Evolutionary conservation across 805 yeast genomes (phyloP).

Genomic region (Ogataea sp.): DNA sequence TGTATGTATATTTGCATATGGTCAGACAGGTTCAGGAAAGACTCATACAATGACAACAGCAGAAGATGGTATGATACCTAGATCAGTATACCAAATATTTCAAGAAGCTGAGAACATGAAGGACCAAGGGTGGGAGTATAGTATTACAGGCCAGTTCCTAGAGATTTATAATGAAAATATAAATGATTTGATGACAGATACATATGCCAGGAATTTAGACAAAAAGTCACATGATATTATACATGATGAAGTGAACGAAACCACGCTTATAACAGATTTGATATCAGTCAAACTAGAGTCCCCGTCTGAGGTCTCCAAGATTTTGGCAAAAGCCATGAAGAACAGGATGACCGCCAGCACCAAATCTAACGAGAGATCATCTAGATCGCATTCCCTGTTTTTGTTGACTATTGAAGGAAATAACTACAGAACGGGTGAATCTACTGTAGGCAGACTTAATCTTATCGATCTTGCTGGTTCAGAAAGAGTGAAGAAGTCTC

Average conservation of each 20-base stretch:
- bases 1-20: slow-evolving; percentile 93
- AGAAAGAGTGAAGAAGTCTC: slow-evolving; percentile 70
- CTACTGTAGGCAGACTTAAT: slow-evolving; percentile 55
- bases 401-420: slow-evolving; percentile 51
- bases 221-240: slow-evolving; percentile 54
- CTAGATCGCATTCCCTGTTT: slow-evolving; percentile 86
- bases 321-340: slow-evolving; percentile 47
- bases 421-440: slow-evolving; percentile 40
- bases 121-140: slow-evolving; percentile 55
- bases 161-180: slow-evolving; percentile 87
- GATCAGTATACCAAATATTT: slow-evolving; percentile 66
- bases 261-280: slow-evolving; percentile 56
- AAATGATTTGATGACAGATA: slow-evolving; percentile 50
- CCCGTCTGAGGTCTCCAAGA: slow-evolving; percentile 37
- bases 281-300: slow-evolving; percentile 31
- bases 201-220: slow-evolving; percentile 13
- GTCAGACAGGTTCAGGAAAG: slow-evolving; percentile 96
- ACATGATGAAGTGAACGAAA: slow-evolving; percentile 48
- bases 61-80: slow-evolving; percentile 73
- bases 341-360: slow-evolving; percentile 80
- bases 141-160: slow-evolving; percentile 63
- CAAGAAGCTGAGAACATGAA: slow-evolving; percentile 38
- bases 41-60: slow-evolving; percentile 80
- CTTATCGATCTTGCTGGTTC: slow-evolving; percentile 92
- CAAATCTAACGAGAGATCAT: slow-evolving; percentile 71